Percentiles rank a stretch among this genome's conserved stretches.
Conservation (phyloP, 108 stramenopile species). For the Mayamaea pseudoterrestris region DNA sequence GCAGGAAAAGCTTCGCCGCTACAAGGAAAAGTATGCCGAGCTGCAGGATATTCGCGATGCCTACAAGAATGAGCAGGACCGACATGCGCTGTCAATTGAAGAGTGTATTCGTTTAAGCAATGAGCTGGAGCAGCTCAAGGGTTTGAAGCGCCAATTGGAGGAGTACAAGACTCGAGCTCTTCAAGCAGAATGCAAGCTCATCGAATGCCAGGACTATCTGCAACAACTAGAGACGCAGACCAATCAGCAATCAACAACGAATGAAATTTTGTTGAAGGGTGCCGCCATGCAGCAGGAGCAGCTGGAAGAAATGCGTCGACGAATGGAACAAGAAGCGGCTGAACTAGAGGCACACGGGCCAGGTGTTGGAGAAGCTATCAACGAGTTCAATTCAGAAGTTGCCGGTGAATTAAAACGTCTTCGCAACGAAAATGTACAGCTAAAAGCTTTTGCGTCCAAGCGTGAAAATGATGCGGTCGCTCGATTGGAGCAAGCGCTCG, state of each 20-base stretch:
- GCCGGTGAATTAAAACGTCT: conserved; percentile 53
- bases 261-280: conserved; percentile 27
- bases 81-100: conserved; percentile 56
- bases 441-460: conserved; percentile 65
- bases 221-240: conserved; percentile 17
- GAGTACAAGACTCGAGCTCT: conserved; percentile 59
- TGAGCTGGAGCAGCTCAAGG: conserved; percentile 47
- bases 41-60: conserved; percentile 60
- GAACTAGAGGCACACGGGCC: conserved; percentile 4
- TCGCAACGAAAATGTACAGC: conserved; percentile 59
- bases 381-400: conserved; percentile 72
- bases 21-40: conserved; percentile 43
- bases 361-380: conserved; percentile 65
- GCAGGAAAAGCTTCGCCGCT: conserved; percentile 51
- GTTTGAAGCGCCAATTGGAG: conserved; percentile 61
- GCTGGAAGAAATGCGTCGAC: conserved; percentile 33
- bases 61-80: conserved; percentile 62
- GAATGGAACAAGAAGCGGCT: conserved; percentile 23
- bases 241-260: conserved; percentile 27
- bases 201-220: conserved; percentile 50
- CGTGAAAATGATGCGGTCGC: conserved; percentile 62
- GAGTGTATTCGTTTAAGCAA: conserved; percentile 58
- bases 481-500: conserved; percentile 46
- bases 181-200: conserved; percentile 59
- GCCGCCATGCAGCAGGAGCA: conserved; percentile 41